Conservation (phyloP, 1,284 basidiomycete genomes). For the Paramarasmius palmivorus region DNA sequence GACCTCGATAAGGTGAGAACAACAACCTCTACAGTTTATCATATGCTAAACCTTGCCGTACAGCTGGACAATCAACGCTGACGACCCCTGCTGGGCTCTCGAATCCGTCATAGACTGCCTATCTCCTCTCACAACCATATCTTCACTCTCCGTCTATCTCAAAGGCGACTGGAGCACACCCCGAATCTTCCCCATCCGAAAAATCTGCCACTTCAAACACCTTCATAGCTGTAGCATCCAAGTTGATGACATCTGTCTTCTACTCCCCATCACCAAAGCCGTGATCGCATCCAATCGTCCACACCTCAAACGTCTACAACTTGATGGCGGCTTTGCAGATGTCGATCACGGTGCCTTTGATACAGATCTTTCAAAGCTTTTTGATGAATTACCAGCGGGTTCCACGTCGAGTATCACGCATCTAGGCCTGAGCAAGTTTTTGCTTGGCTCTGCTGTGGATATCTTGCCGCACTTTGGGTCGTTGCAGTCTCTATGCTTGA, state of each 20-base stretch:
- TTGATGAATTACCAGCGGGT: background rate
- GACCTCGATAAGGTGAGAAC: background rate
- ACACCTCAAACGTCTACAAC: background rate
- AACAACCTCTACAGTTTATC: background rate
- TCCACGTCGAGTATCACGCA: background rate
- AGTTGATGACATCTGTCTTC: slow-evolving; percentile 1
- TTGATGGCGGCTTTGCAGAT: slow-evolving; percentile 1
- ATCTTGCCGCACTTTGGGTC: background rate
- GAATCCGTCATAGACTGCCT: background rate
- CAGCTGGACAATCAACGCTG: background rate
- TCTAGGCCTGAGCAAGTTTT: background rate
- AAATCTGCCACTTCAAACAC: slow-evolving; percentile 3
- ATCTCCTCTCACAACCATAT: background rate
- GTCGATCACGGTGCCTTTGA: background rate
- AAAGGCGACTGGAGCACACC: background rate
- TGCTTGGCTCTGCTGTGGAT: background rate
- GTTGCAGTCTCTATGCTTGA: background rate
- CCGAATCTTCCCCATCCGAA: background rate
- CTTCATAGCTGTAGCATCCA: background rate
- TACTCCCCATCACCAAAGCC: background rate
- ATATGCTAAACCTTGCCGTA: background rate
- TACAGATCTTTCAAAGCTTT: background rate
- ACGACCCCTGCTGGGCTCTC: background rate
- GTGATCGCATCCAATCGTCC: background rate
- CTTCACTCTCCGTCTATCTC: background rate